Evolutionary conservation across 257 asterid genomes (phyloP).

Genomic region (Solanum paucissectum): DNA sequence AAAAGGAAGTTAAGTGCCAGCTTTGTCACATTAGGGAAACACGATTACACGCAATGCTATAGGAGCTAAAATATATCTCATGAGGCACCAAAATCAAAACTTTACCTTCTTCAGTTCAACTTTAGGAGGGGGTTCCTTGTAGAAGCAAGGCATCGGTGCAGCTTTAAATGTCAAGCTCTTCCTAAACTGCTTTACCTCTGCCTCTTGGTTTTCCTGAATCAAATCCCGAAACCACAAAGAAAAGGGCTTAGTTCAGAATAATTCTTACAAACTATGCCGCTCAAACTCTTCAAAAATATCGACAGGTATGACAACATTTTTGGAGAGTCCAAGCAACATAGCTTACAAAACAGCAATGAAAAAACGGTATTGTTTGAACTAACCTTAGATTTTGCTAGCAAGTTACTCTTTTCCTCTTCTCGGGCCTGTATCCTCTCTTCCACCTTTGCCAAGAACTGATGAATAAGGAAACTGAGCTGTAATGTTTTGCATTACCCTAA

Average conservation of each 20-base stretch:
- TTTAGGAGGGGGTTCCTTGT: conserved; percentile 80
- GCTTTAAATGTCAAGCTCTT: conserved; percentile 81
- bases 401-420: conserved; percentile 53
- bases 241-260: neutral
- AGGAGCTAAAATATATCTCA: neutral
- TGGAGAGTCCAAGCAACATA: neutral
- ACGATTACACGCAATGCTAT: neutral
- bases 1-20: neutral
- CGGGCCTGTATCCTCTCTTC: conserved; percentile 82
- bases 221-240: neutral
- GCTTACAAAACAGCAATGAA: neutral
- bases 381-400: conserved; percentile 81
- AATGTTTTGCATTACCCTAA: neutral
- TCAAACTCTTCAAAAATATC: neutral
- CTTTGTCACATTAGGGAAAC: neutral
- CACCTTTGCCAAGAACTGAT: conserved; percentile 73
- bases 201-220: conserved; percentile 65
- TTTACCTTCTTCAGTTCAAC: conserved; percentile 76
- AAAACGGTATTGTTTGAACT: neutral
- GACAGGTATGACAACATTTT: neutral
- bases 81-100: neutral
- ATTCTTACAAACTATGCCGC: neutral
- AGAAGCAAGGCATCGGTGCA: conserved; percentile 84
- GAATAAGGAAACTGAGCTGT: neutral
- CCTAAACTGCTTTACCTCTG: conserved; percentile 68